Evolutionary conservation across 371 early-diverging fungal species (phyloP).

Genomic region (Zopfochytrium polystomum): DNA sequence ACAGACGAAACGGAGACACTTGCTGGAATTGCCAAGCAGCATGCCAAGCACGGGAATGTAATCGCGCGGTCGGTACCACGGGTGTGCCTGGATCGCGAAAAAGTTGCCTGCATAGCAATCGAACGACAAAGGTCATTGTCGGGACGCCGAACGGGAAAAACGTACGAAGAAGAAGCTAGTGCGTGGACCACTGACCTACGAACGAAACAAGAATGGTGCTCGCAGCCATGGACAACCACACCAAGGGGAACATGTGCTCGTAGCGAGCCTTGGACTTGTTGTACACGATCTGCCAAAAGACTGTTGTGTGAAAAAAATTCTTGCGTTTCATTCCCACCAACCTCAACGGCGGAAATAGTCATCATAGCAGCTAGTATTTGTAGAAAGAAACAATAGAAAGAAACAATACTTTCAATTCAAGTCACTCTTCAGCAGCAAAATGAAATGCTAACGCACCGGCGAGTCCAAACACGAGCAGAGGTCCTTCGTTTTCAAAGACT

Average conservation of each 20-base stretch:
- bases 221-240: conserved; percentile 28
- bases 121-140: neutral
- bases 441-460: no score
- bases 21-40: conserved; percentile 72
- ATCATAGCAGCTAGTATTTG: conserved; percentile 12
- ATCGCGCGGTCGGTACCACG: conserved; percentile 70
- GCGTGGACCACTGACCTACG: conserved; percentile 14
- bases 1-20: neutral
- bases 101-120: conserved; percentile 43
- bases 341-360: conserved; percentile 26
- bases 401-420: neutral
- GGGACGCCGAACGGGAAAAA: neutral
- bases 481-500: conserved; percentile 33
- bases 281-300: conserved; percentile 21
- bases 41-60: conserved; percentile 88
- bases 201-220: conserved; percentile 21
- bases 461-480: conserved; percentile 20
- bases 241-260: conserved; percentile 26
- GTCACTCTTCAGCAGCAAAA: no score
- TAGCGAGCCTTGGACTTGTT: conserved; percentile 29
- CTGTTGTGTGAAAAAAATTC: no score
- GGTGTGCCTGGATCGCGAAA: conserved; percentile 70
- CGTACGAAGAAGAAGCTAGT: neutral
- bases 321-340: no score
- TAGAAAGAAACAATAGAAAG: neutral